Percentiles rank a stretch among this genome's conserved stretches.
phyloP scores from a whole-genome alignment of 1,139 yeast species.

The Blastobotrys aristatus region DNA sequence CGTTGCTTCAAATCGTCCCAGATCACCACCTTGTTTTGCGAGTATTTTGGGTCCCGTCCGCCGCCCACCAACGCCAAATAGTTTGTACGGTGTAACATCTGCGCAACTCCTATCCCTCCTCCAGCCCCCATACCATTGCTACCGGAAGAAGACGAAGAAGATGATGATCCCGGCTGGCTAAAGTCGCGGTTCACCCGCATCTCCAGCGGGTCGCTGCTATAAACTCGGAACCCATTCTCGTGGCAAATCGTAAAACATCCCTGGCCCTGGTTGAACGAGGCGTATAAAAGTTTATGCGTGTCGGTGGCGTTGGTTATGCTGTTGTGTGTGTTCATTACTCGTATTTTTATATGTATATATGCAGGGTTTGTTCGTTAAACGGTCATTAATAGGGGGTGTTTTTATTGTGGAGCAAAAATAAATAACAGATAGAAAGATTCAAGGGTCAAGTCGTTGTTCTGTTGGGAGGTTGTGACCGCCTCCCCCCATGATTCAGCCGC shows the following conservation, averaged over 20 bases:
- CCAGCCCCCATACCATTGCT: background rate
- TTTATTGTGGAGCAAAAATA: no score
- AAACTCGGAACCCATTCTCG: conserved; percentile 80
- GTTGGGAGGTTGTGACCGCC: no score
- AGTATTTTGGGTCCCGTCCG: conserved; percentile 70
- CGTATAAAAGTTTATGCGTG: conserved; percentile 47
- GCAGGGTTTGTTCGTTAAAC: no score
- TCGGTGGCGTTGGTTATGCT: conserved; percentile 21
- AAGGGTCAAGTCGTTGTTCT: no score
- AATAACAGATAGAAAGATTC: no score
- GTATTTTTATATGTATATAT: no score
- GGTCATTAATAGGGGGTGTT: no score
- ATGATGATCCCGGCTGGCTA: conserved; percentile 22
- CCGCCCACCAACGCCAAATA: conserved; percentile 88
- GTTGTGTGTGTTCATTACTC: conserved; percentile 25
- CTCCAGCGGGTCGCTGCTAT: conserved; percentile 82
- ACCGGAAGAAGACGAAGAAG: background rate
- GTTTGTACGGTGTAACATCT: conserved; percentile 87
- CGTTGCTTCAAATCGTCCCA: conserved; percentile 89
- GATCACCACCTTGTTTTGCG: conserved; percentile 66
- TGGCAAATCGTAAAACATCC: conserved; percentile 85
- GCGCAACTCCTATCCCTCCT: conserved; percentile 66
- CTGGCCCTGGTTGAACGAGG: conserved; percentile 81
- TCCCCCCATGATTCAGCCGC: no score
- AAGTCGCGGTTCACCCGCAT: conserved; percentile 59